Evolutionary conservation across 2,329 filamentous ascomycete genomes (phyloP).

Genomic region (Xylariaceae sp.): DNA sequence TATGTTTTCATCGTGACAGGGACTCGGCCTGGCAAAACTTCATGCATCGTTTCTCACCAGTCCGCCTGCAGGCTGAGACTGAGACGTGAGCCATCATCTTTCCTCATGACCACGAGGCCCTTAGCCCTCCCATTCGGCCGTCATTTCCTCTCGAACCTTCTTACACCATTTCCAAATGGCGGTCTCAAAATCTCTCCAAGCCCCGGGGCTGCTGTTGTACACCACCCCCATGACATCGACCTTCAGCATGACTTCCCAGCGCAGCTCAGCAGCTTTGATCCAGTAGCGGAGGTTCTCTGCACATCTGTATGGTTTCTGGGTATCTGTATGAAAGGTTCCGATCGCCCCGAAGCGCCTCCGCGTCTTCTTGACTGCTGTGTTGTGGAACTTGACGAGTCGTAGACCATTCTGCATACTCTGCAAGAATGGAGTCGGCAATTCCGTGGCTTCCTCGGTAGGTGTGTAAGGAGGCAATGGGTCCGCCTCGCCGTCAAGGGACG

Average conservation of each 20-base stretch:
- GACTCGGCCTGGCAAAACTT: too few species aligned
- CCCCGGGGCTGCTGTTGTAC: constrained; percentile 58
- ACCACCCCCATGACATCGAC: constrained; percentile 84
- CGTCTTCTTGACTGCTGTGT: constrained; percentile 77
- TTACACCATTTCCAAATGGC: constrained; percentile 79
- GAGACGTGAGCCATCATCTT: constrained; percentile 3
- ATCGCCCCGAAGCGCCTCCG: constrained; percentile 84
- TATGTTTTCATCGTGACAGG: too few species aligned
- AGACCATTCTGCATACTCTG: constrained; percentile 68
- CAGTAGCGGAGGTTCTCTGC: constrained; percentile 94
- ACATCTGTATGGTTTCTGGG: constrained; percentile 85
- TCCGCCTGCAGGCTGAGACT: too few species aligned
- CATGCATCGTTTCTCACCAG: too few species aligned
- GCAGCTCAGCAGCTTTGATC: constrained; percentile 89
- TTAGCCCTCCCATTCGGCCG: constrained; percentile 48
- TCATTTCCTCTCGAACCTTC: constrained; percentile 75
- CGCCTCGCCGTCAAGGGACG: constrained; percentile 58
- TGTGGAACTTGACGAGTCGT: constrained; percentile 79
- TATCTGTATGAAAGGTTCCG: constrained; percentile 83
- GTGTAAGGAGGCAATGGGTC: constrained; percentile 62
- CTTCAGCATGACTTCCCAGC: constrained; percentile 80
- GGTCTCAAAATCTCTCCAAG: constrained; percentile 76
- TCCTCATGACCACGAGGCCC: constrained; percentile 3
- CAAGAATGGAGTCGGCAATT: constrained; percentile 67
- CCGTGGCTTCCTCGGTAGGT: constrained; percentile 40